A percentile compares a stretch with the other conserved stretches of the same genome.
Conservation (phyloP, 164 flowering plant genomes). For the Magnolia kwangsiensis region DNA sequence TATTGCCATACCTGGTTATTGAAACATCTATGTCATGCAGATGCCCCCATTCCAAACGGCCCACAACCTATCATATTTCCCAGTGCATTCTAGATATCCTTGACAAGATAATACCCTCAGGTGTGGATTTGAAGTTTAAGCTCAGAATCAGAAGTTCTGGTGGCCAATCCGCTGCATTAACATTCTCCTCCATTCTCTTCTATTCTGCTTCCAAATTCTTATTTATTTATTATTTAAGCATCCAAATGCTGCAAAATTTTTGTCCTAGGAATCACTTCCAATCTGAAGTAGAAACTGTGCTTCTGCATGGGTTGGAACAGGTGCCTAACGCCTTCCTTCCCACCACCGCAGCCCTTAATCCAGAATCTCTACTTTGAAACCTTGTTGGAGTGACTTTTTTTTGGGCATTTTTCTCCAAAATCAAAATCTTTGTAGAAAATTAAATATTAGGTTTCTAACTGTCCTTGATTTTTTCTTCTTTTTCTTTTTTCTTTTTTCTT, state of each 20-base stretch:
- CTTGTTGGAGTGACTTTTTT: neutral
- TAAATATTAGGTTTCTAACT: neutral
- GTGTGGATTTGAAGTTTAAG: neutral
- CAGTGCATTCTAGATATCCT: neutral
- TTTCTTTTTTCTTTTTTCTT: too few species aligned
- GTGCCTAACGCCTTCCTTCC: neutral
- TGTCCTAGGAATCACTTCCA: neutral
- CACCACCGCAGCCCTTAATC: neutral
- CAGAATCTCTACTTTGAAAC: neutral
- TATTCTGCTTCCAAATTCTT: too few species aligned
- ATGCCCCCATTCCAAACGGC: neutral
- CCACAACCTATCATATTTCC: neutral
- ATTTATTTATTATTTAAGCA: too few species aligned
- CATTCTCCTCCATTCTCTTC: neutral
- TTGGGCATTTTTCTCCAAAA: too few species aligned
- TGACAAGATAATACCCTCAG: neutral
- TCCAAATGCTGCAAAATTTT: neutral
- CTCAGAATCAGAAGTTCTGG: neutral
- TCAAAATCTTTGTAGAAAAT: too few species aligned
- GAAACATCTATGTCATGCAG: neutral
- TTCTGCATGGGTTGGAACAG: neutral
- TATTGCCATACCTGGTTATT: too few species aligned
- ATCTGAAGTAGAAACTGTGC: neutral
- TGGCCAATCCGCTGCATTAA: neutral
- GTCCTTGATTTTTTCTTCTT: neutral